Conservation (phyloP, 1,284 basidiomycete genomes). For the Tilletia horrida region DNA sequence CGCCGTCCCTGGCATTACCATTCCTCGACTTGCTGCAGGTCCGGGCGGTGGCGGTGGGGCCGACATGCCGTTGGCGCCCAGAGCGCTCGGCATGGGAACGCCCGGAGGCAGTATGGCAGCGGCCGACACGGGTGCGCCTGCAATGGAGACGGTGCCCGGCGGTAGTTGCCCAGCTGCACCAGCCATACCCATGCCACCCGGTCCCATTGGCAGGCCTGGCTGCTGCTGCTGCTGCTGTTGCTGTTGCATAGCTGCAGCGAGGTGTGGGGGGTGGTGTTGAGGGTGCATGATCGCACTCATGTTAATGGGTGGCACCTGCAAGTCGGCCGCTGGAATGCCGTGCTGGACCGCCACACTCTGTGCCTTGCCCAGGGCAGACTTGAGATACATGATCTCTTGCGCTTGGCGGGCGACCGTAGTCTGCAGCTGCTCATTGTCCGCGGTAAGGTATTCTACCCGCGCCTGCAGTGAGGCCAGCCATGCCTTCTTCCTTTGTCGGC, state of each 20-base stretch:
- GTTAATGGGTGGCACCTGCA: slow-evolving; percentile 15
- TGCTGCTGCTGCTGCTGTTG: slow-evolving; percentile 10
- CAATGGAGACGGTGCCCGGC: not conserved
- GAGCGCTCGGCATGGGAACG: slow-evolving; percentile 5
- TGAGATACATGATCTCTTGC: slow-evolving; percentile 59
- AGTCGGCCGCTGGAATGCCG: slow-evolving; percentile 1
- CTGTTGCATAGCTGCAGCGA: not conserved
- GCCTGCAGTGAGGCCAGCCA: slow-evolving; percentile 90
- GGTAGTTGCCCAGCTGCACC: not conserved
- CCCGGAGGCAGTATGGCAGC: not conserved
- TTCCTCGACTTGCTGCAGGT: not conserved
- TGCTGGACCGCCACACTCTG: slow-evolving; percentile 19
- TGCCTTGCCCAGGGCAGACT: slow-evolving; percentile 44
- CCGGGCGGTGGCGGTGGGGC: slow-evolving; percentile 3
- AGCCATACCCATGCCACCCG: not conserved
- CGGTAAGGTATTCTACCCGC: slow-evolving; percentile 81
- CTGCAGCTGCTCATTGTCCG: slow-evolving; percentile 88
- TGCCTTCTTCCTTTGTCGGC: slow-evolving; percentile 95
- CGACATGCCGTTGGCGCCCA: not conserved
- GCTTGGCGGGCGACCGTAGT: slow-evolving; percentile 59
- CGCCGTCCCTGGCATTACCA: not conserved
- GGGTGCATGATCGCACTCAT: slow-evolving; percentile 13
- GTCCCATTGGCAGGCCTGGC: not conserved
- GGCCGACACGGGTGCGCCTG: not conserved
- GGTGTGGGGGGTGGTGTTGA: not conserved